Evolutionary conservation across 495 filamentous ascomycete species (phyloP), one percentile per base, ranked within the genome.

Genomic region (Annulohypoxylon bovei): DNA sequence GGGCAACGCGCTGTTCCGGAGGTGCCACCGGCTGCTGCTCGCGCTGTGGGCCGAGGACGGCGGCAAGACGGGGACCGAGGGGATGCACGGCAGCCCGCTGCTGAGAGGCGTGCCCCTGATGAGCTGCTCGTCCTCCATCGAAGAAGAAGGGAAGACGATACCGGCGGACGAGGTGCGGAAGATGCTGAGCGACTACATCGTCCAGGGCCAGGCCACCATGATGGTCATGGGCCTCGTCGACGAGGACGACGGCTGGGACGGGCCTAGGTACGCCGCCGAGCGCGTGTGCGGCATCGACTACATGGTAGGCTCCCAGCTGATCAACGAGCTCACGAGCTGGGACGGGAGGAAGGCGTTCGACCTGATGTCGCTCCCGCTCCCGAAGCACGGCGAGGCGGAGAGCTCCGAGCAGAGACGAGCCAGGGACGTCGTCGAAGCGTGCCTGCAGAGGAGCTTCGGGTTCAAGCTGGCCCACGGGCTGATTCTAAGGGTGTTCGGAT

Each of bases 391-490:
- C 9, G 81, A 84, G 65, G 65, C 57, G 32, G 83, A 86, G 70
- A 84, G 64, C 40, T 74, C 65, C n/a, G 81, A 87, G 4, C 86
- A 88, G 75, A 79, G 71, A 54, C 70, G 75, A 54, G 82, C 84
- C 1, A 69, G 84, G 33, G 80, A 83, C 71, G 82, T 87, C 53
- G 83, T 88, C 0, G 83, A 86, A 65, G 77, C 66, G 20, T 84
- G 83, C 56, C 66, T 87, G 56, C 68, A 59, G 44, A 78, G 68
- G 62, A 84, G 83, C 58, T 87, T 83, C 72, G 81, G 78, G 12
- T 82, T 86, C 63, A 88, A 87, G 76, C 69, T 88, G 12, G 85
- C 82, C 0, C 85, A 87, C 73, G 85, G 85, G 0, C 60, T 86
- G 28, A 86, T 85, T 35, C 47, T 85, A 27, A 75, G 77, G 16